These are phyloP conservation scores for Sugiyamaella japonica DNA, from an alignment of 1,139 yeast species.

Conservation along the genomic window DNA sequence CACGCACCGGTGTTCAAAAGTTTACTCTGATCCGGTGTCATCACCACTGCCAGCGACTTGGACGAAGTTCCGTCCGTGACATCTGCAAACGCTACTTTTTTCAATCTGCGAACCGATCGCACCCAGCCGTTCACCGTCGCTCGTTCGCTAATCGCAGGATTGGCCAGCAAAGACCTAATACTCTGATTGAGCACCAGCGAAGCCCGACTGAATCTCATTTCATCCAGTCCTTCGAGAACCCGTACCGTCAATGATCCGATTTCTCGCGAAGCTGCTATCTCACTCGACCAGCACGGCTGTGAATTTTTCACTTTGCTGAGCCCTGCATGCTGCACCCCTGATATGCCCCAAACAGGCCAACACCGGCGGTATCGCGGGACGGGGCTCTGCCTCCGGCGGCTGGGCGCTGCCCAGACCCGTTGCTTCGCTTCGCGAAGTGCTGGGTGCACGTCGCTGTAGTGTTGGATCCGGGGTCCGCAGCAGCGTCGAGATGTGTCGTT, in stretches of 20 bases:
- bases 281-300: neutral
- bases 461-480: too few relatives aligned
- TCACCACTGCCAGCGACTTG: slow-evolving; percentile 58
- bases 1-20: slow-evolving; percentile 48
- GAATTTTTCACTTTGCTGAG: neutral
- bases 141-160: slow-evolving; percentile 21
- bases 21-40: slow-evolving; percentile 34
- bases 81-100: slow-evolving; percentile 78
- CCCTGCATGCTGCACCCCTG: slow-evolving; percentile 7
- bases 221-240: too few relatives aligned
- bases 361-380: neutral
- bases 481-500: too few relatives aligned
- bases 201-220: neutral
- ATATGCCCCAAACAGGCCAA: neutral
- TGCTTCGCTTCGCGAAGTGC: neutral
- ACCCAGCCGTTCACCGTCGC: slow-evolving; percentile 65
- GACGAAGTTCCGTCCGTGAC: slow-evolving; percentile 72
- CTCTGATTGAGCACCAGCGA: neutral
- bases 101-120: slow-evolving; percentile 66
- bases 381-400: neutral
- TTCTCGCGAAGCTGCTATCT: neutral
- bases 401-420: neutral
- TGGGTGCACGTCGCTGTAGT: too few relatives aligned
- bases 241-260: neutral
- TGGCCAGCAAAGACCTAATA: slow-evolving; percentile 11